These are phyloP conservation scores for Penicillium sp. DNA, from an alignment of 2,329 filamentous ascomycete species.

Conservation along the genomic window DNA sequence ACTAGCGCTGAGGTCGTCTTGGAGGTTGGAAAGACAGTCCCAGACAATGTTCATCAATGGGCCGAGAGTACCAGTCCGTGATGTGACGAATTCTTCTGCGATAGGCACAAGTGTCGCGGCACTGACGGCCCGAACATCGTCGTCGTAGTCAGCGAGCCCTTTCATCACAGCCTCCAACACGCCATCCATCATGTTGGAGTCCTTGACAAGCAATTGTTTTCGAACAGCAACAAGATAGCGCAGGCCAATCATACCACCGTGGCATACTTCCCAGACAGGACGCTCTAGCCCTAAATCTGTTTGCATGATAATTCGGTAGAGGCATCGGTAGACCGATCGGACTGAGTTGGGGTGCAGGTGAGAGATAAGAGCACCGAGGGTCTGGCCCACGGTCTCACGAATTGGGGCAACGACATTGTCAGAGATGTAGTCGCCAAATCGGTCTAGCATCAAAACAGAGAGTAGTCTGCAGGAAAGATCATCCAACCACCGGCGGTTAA, in stretches of 20 bases:
- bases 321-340: conserved; percentile 77
- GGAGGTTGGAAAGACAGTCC: conserved; percentile 95
- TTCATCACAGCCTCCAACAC: conserved; percentile 93
- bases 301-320: conserved; percentile 91
- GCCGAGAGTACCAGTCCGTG: conserved; percentile 76
- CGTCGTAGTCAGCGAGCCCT: conserved; percentile 84
- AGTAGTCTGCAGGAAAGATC: conserved; percentile 93
- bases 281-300: conserved; percentile 72
- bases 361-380: conserved; percentile 82
- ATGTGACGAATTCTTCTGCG: conserved; percentile 87
- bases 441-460: conserved; percentile 94
- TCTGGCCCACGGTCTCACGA: conserved; percentile 91
- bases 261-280: conserved; percentile 89
- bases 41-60: conserved; percentile 91
- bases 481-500: conserved; percentile 86
- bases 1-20: conserved; percentile 94
- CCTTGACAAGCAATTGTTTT: conserved; percentile 84
- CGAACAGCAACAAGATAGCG: conserved; percentile 93
- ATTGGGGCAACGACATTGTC: conserved; percentile 97
- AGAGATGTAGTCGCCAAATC: conserved; percentile 96
- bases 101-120: conserved; percentile 97
- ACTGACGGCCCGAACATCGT: conserved; percentile 95
- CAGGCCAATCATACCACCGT: conserved; percentile 96
- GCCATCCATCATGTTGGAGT: conserved; percentile 85
- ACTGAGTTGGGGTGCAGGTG: conserved; percentile 80